phyloP scores from a whole-genome alignment of 1,284 basidiomycete genomes.

The Marasmius fiardii region DNA sequence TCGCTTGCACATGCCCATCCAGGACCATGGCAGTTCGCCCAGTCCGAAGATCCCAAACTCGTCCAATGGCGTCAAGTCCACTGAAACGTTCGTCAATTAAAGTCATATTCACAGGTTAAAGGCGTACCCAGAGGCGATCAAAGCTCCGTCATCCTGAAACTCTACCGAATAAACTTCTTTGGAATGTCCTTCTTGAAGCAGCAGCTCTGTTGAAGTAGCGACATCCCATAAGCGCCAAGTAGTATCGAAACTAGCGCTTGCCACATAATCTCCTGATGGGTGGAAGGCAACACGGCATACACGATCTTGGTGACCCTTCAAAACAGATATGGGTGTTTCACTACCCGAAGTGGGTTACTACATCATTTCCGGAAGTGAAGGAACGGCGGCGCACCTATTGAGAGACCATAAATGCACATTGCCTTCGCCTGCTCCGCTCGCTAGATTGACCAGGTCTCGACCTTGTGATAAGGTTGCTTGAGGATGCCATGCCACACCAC shows the following conservation, averaged over 20 bases:
- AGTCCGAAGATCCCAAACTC: conserved; percentile 95
- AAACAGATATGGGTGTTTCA: conserved; percentile 74
- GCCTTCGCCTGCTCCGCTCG: conserved; percentile 88
- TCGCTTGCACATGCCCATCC: conserved; percentile 94
- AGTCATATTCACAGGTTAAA: neutral
- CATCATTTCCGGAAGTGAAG: neutral
- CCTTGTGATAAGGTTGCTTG: conserved; percentile 82
- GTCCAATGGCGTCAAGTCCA: conserved; percentile 94
- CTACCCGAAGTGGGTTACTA: conserved; percentile 31
- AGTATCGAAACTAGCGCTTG: conserved; percentile 95
- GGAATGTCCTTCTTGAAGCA: conserved; percentile 95
- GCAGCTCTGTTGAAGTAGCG: conserved; percentile 72
- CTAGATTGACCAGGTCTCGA: conserved; percentile 76
- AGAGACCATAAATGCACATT: conserved; percentile 89
- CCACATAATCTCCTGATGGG: conserved; percentile 90
- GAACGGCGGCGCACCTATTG: conserved; percentile 51
- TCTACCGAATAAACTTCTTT: conserved; percentile 95
- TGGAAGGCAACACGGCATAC: conserved; percentile 96
- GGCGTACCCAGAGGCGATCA: conserved; percentile 87
- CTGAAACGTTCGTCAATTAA: conserved; percentile 37
- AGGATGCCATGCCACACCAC: conserved; percentile 98
- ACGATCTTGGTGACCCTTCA: conserved; percentile 88
- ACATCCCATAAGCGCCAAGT: conserved; percentile 99
- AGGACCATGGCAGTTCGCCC: conserved; percentile 97
- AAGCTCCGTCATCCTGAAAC: conserved; percentile 93